These are phyloP conservation scores for Aspergillus heteromorphus DNA, from an alignment of 495 filamentous ascomycete species.

Conservation along the genomic window DNA sequence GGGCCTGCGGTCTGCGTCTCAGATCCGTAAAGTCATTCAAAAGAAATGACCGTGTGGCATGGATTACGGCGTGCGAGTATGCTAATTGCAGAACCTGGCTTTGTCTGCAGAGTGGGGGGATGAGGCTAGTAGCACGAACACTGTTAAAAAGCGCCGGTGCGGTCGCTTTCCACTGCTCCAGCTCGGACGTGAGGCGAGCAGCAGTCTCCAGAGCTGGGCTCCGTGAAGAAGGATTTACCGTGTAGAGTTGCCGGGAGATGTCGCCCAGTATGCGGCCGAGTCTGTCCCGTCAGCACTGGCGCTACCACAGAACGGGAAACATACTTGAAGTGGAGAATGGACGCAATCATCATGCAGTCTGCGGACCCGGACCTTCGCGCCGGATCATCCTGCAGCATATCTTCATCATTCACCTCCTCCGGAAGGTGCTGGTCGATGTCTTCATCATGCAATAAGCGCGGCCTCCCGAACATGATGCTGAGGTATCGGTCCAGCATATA, in stretches of 20 bases:
- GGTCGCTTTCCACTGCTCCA: slow-evolving; percentile 36
- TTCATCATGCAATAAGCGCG: slow-evolving; percentile 47
- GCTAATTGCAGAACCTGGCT: slow-evolving; percentile 49
- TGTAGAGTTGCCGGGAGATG: slow-evolving; percentile 46
- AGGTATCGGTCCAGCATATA: slow-evolving; percentile 55
- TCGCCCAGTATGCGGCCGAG: slow-evolving; percentile 40
- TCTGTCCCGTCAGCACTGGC: slow-evolving; percentile 17
- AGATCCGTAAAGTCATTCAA: slow-evolving; percentile 47
- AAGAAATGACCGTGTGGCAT: slow-evolving; percentile 52
- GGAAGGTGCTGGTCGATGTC: slow-evolving; percentile 51
- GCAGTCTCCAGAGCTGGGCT: slow-evolving; percentile 37
- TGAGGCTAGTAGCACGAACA: slow-evolving; percentile 41
- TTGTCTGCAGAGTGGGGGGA: slow-evolving; percentile 49
- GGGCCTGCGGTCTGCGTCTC: slow-evolving; percentile 28
- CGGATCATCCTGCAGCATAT: slow-evolving; percentile 42
- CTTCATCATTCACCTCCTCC: slow-evolving; percentile 48
- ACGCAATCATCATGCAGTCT: slow-evolving; percentile 45
- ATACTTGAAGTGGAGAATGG: slow-evolving; percentile 41
- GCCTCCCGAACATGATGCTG: slow-evolving; percentile 50
- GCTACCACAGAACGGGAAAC: slow-evolving; percentile 7
- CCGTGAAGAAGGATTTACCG: slow-evolving; percentile 35
- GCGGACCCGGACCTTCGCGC: slow-evolving; percentile 25
- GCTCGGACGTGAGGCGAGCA: slow-evolving; percentile 30
- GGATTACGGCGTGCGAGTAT: slow-evolving; percentile 49
- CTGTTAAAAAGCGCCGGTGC: slow-evolving; percentile 43